Evolutionary conservation across 2,329 filamentous ascomycete genomes (phyloP), one percentile per base, ranked within the genome.

Genomic region (Ceratocystis destructans): DNA sequence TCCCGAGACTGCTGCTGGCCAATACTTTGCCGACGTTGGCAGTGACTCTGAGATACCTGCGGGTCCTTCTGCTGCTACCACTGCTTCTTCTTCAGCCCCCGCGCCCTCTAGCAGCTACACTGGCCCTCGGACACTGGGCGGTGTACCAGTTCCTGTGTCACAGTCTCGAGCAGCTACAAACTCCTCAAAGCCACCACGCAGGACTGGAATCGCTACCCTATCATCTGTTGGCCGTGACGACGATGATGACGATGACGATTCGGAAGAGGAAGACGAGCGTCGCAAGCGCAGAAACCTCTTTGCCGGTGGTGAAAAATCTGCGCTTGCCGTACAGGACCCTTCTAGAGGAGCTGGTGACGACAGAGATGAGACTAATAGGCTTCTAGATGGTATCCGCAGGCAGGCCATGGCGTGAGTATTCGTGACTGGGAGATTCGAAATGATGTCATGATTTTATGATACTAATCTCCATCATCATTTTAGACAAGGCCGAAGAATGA

Each of bases 301-400:
- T 74, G 87, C 90, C 22, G 90, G 90, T 64, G 90, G 90, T 44
- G 90, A 93, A 76, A 94, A 94, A 80, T 93, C 89, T 37, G 86
- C 83, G 0, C 75, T 88, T 59, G 86, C 85, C 25, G 82, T 88
- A 28, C 84, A 87, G 71, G 85, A 87, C 70, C 85, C 85, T 0
- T 75, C 79, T 63, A 75, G 75, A 55, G 76, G 80, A 10, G 74
- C 74, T 1, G 50, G 44, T 3, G 48, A 25, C 6, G 22, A n/a
- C 15, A 50, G 48, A 20, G 41, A 63, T 25, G 59, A 66, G 37
- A 66, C 64, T 20, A 64, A 64, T 28, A 81, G 79, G 70, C 77
- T 87, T 67, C 82, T 87, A 70, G 81, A 80, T 65, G 84, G 87
- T 69, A 84, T 88, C 67, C 74, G 88, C 8, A 80, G 83, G 71